Evolutionary conservation across 2,329 filamentous ascomycete genomes (phyloP), one percentile per base, ranked within the genome.

Genomic region (Arthrinium phaeospermum): DNA sequence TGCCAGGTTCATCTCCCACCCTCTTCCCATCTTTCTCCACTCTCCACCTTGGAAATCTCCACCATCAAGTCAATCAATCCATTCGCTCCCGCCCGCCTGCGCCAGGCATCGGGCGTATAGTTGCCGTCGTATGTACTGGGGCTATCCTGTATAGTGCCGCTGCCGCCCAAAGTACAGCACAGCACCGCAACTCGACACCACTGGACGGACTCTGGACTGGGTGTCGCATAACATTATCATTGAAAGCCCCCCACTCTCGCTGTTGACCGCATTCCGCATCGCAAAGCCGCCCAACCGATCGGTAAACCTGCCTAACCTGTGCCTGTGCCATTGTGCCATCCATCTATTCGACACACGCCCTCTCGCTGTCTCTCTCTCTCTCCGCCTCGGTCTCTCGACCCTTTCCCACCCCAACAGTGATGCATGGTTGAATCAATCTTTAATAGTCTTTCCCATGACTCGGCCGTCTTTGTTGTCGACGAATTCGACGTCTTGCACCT

Each of bases 251-350:
- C 57, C 57, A 64, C 57, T n/a, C 57, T 64, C 19, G 34, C 57
- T 64, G 57, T 64, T 64, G 57, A 64, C 57, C 57, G 57, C 57
- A 64, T 41, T 41, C 22, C 34, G 34, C 57, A 64, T 64, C 57
- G 57, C 57, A 41, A 64, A 64, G 34, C 57, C 57, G 57, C 57
- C 57, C 57, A 64, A 64, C 57, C 57, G 57, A 41, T 41, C 57
- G 57, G 57, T 64, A 64, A 64, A 24, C 57, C 57, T 64, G 57
- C 57, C 57, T 64, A 64, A 64, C 57, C 30, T 64, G 57, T 64
- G 57, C 57, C 30, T 64, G 57, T 64, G 57, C 19, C 37, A 41
- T 49, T 22, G 46, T 22, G 22, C 44, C 13, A 45, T 44, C 45
- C 22, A 37, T 64, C 57, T 41, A 64, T 64, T 34, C 57, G 57